A percentile compares a stretch with the other conserved stretches of the same genome.
phyloP scores from a whole-genome alignment of 768 basidiomycete species.

The Trametes maxima region DNA sequence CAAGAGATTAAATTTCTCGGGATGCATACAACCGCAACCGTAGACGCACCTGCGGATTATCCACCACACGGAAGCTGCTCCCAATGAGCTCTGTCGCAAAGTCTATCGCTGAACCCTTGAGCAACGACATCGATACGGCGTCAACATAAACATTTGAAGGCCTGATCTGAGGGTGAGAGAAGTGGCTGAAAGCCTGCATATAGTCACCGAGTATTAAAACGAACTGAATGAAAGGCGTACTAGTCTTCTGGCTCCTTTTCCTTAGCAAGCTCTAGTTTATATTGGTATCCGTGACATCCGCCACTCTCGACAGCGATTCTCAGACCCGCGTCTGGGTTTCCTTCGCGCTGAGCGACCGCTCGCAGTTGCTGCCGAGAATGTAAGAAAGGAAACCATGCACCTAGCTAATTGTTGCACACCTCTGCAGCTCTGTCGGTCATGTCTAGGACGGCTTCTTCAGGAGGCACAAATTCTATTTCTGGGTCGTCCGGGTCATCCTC shows the following conservation, averaged over 20 bases:
- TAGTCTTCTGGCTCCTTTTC: conserved; percentile 75
- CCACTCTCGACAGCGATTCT: conserved; percentile 89
- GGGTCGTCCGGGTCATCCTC: conserved; percentile 64
- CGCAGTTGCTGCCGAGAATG: conserved; percentile 67
- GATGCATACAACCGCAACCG: background rate
- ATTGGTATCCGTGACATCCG: conserved; percentile 97
- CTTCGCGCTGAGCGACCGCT: conserved; percentile 64
- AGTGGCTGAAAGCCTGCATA: conserved; percentile 48
- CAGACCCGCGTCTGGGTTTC: conserved; percentile 65
- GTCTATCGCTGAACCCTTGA: conserved; percentile 90
- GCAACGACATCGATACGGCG: conserved; percentile 76
- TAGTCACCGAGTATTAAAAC: background rate
- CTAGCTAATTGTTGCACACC: conserved; percentile 41
- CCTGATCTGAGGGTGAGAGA: conserved; percentile 68
- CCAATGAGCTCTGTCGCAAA: conserved; percentile 95
- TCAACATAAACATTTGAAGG: conserved; percentile 85
- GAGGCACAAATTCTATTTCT: conserved; percentile 59
- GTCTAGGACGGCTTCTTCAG: conserved; percentile 53
- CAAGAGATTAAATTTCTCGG: background rate
- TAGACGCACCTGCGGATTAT: conserved; percentile 70
- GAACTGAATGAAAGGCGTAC: conserved; percentile 48
- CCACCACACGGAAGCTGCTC: conserved; percentile 77
- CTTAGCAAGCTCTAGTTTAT: conserved; percentile 83
- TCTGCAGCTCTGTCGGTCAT: conserved; percentile 79
- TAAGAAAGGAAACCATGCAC: background rate